These are phyloP conservation scores for Brassica balearica DNA, from an alignment of 441 rosid genomes.

Conservation along the genomic window DNA sequence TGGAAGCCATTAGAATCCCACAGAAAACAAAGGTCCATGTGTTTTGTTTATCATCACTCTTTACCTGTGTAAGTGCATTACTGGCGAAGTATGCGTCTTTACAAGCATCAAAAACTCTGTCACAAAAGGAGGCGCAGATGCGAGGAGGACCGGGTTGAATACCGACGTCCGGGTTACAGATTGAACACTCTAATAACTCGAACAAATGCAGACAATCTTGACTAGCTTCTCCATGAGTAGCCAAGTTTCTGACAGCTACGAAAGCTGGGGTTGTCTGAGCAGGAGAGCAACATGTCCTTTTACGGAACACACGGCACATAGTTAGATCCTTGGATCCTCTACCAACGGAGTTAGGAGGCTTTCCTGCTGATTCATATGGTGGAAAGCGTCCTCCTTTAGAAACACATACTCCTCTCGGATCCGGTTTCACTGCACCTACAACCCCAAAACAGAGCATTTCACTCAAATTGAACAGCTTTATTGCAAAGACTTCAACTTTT, in stretches of 20 bases:
- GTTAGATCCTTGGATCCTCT: conserved; percentile 75
- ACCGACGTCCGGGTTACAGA: conserved; percentile 82
- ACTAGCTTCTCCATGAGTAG: conserved; percentile 72
- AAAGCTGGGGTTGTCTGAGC: conserved; percentile 86
- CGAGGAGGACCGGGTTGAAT: conserved; percentile 85
- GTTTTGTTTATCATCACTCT: neutral
- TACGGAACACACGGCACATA: conserved; percentile 80
- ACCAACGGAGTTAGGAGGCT: conserved; percentile 65
- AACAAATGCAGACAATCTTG: conserved; percentile 78
- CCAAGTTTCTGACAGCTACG: conserved; percentile 73
- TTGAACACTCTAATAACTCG: conserved; percentile 86
- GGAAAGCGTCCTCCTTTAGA: conserved; percentile 86
- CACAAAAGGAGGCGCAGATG: conserved; percentile 75
- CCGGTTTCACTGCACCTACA: conserved; percentile 40
- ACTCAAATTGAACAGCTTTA: conserved; percentile 16
- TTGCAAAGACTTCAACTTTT: neutral
- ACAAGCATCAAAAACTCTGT: conserved; percentile 72
- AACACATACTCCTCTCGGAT: conserved; percentile 52
- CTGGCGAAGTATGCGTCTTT: conserved; percentile 76
- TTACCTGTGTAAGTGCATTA: conserved; percentile 70
- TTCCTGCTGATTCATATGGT: conserved; percentile 67
- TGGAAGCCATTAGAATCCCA: conserved; percentile 1
- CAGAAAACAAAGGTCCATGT: neutral
- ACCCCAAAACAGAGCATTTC: neutral
- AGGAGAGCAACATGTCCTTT: conserved; percentile 76